These are phyloP conservation scores for Trichosporon sp. DNA, from an alignment of 1,284 basidiomycete genomes.

Conservation along the genomic window DNA sequence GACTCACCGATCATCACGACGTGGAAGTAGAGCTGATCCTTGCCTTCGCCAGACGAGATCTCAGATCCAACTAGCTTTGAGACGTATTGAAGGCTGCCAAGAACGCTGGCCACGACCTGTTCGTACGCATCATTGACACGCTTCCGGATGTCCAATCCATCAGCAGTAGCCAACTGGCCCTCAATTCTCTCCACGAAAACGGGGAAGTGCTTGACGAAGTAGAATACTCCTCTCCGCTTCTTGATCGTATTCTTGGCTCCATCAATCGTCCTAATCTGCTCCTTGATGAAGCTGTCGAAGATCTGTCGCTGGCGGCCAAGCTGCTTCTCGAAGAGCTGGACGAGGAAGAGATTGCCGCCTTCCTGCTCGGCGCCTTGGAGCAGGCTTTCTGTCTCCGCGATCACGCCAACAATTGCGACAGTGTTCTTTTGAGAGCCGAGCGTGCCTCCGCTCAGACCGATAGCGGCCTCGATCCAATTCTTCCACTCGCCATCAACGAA, in stretches of 20 bases:
- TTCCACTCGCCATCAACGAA: constrained; percentile 81
- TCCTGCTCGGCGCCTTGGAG: constrained; percentile 68
- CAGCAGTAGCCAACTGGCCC: constrained; percentile 70
- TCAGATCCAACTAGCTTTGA: constrained; percentile 75
- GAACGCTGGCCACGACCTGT: constrained; percentile 79
- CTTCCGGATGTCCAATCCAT: constrained; percentile 69
- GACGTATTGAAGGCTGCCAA: constrained; percentile 88
- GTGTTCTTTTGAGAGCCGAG: neutral
- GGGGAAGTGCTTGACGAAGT: constrained; percentile 89
- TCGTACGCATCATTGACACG: constrained; percentile 80
- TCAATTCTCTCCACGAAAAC: constrained; percentile 80
- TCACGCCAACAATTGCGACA: constrained; percentile 71
- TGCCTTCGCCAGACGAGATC: constrained; percentile 68
- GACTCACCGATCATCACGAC: constrained; percentile 84
- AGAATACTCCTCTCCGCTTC: constrained; percentile 82
- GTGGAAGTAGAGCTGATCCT: constrained; percentile 92
- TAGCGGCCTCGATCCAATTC: constrained; percentile 71
- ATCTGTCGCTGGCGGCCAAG: constrained; percentile 65
- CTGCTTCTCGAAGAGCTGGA: constrained; percentile 71
- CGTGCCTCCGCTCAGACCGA: constrained; percentile 34
- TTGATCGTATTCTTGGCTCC: constrained; percentile 67
- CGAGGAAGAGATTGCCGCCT: constrained; percentile 67
- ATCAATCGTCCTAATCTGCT: constrained; percentile 85
- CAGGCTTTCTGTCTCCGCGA: constrained; percentile 73
- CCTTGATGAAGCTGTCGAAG: constrained; percentile 70